These are phyloP conservation scores for Parafenestella ontariensis DNA, from an alignment of 2,329 filamentous ascomycete genomes.

Conservation along the genomic window DNA sequence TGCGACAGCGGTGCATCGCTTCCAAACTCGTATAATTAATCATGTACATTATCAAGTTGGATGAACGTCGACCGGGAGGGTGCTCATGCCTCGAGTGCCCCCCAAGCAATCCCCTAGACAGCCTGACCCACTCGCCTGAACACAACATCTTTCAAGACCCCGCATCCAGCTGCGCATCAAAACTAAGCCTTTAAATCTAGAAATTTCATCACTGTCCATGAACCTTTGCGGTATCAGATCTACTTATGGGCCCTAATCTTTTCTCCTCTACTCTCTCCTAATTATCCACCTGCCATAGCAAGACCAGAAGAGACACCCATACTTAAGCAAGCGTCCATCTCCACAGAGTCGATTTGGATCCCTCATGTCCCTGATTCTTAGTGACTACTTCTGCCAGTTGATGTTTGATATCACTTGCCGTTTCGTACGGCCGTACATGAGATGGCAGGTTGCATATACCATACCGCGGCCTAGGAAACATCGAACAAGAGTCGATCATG, in stretches of 20 bases:
- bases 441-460: background rate
- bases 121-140: constrained; percentile 43
- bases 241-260: constrained; percentile 4
- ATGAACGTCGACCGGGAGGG: constrained; percentile 17
- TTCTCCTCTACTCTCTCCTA: background rate
- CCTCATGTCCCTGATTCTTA: background rate
- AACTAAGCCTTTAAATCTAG: constrained; percentile 6
- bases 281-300: background rate
- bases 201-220: background rate
- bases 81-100: constrained; percentile 34
- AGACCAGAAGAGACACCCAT: background rate
- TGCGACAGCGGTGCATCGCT: constrained; percentile 16
- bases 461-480: background rate
- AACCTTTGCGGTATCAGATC: constrained; percentile 17
- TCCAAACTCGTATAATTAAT: constrained; percentile 7
- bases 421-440: background rate
- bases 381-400: background rate
- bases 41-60: constrained; percentile 13
- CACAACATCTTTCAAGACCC: constrained; percentile 14
- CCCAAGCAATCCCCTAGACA: constrained; percentile 35
- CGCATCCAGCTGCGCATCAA: constrained; percentile 17
- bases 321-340: background rate
- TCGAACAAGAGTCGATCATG: background rate
- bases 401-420: background rate
- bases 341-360: background rate